These are phyloP conservation scores for Sporothrix pallida DNA, from an alignment of 2,329 filamentous ascomycete genomes.

Conservation along the genomic window DNA sequence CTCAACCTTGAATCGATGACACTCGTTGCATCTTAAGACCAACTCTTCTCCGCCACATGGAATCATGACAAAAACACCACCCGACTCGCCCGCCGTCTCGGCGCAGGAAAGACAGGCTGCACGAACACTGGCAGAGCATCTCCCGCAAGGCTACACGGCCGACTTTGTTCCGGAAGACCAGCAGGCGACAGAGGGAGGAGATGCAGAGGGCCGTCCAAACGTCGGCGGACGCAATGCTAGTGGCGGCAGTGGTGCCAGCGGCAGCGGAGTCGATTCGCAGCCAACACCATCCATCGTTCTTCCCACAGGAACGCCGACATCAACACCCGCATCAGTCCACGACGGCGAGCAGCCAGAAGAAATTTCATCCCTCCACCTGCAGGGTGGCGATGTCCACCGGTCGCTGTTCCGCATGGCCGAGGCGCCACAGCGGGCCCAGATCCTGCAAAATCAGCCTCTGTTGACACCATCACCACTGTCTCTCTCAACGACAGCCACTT, in stretches of 20 bases:
- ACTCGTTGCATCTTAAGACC: background rate
- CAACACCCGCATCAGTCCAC: conserved; percentile 14
- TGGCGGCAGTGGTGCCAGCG: conserved; percentile 5
- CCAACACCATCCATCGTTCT: background rate
- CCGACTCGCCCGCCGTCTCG: conserved; percentile 24
- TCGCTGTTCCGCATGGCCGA: conserved; percentile 74
- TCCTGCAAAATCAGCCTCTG: conserved; percentile 35
- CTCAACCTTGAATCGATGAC: no score
- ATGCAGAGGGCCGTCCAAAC: background rate
- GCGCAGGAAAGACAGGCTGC: conserved; percentile 34
- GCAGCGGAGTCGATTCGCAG: background rate
- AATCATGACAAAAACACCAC: conserved; percentile 34
- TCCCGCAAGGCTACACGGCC: conserved; percentile 46
- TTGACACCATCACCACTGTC: conserved; percentile 30
- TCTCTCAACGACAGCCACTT: background rate
- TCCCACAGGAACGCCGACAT: background rate
- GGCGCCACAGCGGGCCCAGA: conserved; percentile 57
- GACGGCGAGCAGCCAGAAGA: conserved; percentile 2
- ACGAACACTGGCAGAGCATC: conserved; percentile 44
- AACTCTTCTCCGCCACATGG: conserved; percentile 14
- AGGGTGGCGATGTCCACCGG: conserved; percentile 79
- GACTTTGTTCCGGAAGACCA: conserved; percentile 39
- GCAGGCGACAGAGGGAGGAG: conserved; percentile 19
- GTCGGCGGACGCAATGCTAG: conserved; percentile 1
- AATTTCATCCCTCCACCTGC: conserved; percentile 65